Evolutionary conservation across 306 rosid genomes (phyloP).

Genomic region (Casuarina cunninghamiana): DNA sequence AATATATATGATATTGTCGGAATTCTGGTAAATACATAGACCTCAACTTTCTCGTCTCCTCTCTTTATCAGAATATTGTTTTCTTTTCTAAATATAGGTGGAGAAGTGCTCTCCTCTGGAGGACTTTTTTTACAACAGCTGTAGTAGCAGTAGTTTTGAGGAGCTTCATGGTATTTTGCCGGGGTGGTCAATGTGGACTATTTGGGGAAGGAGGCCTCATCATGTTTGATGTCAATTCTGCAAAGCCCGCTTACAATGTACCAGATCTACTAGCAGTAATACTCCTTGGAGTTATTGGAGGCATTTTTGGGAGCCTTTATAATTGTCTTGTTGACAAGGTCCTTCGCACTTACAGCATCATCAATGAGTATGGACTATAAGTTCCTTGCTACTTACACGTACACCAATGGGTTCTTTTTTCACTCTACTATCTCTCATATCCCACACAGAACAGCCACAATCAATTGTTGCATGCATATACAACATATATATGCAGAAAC

Average conservation of each 20-base stretch:
- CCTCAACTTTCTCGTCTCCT: not conserved
- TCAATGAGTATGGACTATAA: slow-evolving; percentile 57
- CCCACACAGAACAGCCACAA: not conserved
- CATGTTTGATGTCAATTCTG: slow-evolving; percentile 65
- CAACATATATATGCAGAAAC: not conserved
- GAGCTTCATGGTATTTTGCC: slow-evolving; percentile 52
- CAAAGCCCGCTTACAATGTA: slow-evolving; percentile 38
- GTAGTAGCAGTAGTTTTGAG: slow-evolving; percentile 77
- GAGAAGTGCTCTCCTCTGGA: slow-evolving; percentile 92
- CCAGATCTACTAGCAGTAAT: slow-evolving; percentile 62
- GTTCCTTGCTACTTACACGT: not conserved
- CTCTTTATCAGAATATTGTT: not conserved
- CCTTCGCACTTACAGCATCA: slow-evolving; percentile 64
- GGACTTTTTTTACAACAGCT: slow-evolving; percentile 77
- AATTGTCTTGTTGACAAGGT: slow-evolving; percentile 78
- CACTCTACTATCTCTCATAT: not conserved
- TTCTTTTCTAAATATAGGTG: slow-evolving; percentile 42
- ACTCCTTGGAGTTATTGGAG: slow-evolving; percentile 67
- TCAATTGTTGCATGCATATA: not conserved
- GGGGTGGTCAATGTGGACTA: slow-evolving; percentile 60
- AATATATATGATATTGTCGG: not conserved
- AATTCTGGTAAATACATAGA: not conserved
- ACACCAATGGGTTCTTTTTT: not conserved
- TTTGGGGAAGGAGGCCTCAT: slow-evolving; percentile 86
- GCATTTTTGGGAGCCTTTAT: slow-evolving; percentile 73